Evolutionary conservation across 1,139 yeast species (phyloP), one percentile per base, ranked within the genome.

Genomic region (Kurtzmaniella natalensis): DNA sequence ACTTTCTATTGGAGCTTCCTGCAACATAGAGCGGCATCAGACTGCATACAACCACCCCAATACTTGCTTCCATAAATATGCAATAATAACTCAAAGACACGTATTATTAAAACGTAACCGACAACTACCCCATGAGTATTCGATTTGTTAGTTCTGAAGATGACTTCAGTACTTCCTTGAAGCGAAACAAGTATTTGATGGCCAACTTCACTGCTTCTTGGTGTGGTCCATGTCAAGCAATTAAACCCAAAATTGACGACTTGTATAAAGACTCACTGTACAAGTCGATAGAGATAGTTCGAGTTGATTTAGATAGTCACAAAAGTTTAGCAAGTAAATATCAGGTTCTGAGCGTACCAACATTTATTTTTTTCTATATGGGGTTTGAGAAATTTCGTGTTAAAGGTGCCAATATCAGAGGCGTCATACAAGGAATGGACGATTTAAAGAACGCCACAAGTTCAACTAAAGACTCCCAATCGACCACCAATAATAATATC

Each of bases 201-300:
- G 69, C 65, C 23, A 70, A 75, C 47, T 76, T 73, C 59, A 75
- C 80, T 4, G 81, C 81, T 2, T 30, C 59, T 9, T 76, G 81
- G 81, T 76, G 81, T 51, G 79, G 77, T 2, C 81, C 81, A 2
- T 76, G 81, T 48, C 68, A 70, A 42, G 69, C 70, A 9, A 62
- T 76, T 33, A 65, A 69, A 26, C 80, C 81, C 4, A 43, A 63
- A 14, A 43, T 75, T 21, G 78, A 73, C 34, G 53, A 57, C 36
- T 46, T 71, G 19, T 68, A 71, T 39, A 35, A 35, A 18, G 51
- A 53, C 32, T 38, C 44, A 18, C 43, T 45, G 19, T 41, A 41
- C 7, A 45, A 48, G 11, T 61, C 61, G 37, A 50, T 76, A 27
- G 75, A 72, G 41, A 53, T 75, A 16, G 66, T 67, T 13, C 59